A percentile compares a stretch with the other conserved stretches of the same genome.
Conservation (phyloP, 345 rosid genomes). For the Acer yangbiense region DNA sequence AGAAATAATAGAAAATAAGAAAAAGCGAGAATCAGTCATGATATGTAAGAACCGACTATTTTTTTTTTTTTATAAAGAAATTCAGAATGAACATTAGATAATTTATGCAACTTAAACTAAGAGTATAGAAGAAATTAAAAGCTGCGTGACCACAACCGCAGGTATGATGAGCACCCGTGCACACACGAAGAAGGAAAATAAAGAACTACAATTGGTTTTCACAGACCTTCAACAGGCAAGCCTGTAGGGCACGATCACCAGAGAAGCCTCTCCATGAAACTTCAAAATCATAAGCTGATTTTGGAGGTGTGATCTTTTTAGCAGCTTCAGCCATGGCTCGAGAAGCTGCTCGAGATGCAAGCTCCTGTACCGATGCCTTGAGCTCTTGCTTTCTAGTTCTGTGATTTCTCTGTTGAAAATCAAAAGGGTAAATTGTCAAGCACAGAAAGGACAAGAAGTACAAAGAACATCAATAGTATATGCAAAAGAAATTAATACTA, state of each 20-base stretch:
- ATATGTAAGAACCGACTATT: background rate
- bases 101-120: background rate
- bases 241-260: constrained; percentile 59
- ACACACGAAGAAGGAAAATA: background rate
- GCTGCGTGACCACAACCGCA: background rate
- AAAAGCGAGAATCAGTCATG: background rate
- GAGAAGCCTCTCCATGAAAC: constrained; percentile 77
- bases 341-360: constrained; percentile 84
- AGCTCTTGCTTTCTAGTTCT: constrained; percentile 43
- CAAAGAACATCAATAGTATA: background rate
- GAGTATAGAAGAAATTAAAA: background rate
- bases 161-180: too few relatives aligned
- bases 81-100: background rate
- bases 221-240: constrained; percentile 74
- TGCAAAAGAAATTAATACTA: background rate
- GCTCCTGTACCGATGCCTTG: constrained; percentile 71
- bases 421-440: background rate
- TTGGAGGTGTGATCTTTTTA: constrained; percentile 63
- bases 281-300: constrained; percentile 85
- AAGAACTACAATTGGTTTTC: background rate
- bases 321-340: constrained; percentile 76
- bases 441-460: background rate
- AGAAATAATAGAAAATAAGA: background rate
- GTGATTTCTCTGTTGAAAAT: constrained; percentile 40
- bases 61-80: background rate